Conservation (phyloP, 31 red algal species). For the Asparagopsis taxiformis region DNA sequence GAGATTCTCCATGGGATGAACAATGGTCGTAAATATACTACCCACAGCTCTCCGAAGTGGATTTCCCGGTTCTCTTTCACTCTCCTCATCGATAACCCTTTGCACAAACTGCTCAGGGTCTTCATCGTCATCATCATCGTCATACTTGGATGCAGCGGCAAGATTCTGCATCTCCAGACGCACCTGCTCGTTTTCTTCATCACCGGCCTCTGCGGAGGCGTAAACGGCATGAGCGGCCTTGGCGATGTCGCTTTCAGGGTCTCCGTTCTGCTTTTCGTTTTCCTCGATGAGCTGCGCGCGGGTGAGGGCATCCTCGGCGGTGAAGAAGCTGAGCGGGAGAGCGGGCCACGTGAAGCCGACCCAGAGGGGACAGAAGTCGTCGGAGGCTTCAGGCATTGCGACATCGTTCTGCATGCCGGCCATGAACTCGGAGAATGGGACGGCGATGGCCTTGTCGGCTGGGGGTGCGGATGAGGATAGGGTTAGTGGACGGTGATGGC, state of each 20-base stretch:
- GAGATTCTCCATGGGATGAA: constrained; percentile 4
- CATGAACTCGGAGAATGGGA: constrained; percentile 59
- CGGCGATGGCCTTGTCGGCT: constrained; percentile 59
- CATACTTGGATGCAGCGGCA: constrained; percentile 8
- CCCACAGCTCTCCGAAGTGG: not conserved
- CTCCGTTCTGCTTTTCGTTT: constrained; percentile 8
- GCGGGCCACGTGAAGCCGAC: constrained; percentile 59
- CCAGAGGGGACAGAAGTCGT: constrained; percentile 34
- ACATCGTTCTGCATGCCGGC: constrained; percentile 53
- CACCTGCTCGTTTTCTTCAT: constrained; percentile 45
- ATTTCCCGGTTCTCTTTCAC: not conserved
- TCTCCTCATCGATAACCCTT: not conserved
- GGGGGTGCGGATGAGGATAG: not conserved
- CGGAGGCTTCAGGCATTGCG: constrained; percentile 33
- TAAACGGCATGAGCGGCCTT: constrained; percentile 31
- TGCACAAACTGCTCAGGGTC: constrained; percentile 11
- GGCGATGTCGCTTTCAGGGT: constrained; percentile 25
- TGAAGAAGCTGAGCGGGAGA: constrained; percentile 22
- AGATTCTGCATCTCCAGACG: constrained; percentile 10
- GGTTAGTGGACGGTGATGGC: not conserved
- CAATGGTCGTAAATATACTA: not conserved
- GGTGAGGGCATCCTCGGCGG: constrained; percentile 34
- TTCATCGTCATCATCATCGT: constrained; percentile 47
- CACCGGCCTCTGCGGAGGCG: constrained; percentile 20
- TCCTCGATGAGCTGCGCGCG: constrained; percentile 22